These are phyloP conservation scores for Fragilaria crotonensis DNA, from an alignment of 108 stramenopile species.

Conservation along the genomic window DNA sequence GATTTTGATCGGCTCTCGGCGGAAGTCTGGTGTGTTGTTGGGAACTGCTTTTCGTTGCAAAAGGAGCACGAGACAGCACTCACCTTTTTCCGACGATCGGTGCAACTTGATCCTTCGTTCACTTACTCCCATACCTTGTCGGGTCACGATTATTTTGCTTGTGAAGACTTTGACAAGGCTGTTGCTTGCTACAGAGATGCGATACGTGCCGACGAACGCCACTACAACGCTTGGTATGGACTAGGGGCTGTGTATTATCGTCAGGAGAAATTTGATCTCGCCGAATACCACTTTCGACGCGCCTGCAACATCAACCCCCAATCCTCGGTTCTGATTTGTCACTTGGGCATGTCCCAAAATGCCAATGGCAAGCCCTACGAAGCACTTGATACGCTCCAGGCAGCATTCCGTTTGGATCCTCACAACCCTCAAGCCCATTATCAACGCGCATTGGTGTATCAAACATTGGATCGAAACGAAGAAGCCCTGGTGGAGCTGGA, in stretches of 20 bases:
- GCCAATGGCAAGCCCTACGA: constrained; percentile 83
- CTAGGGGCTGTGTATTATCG: constrained; percentile 95
- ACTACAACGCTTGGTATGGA: constrained; percentile 94
- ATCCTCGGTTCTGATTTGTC: constrained; percentile 86
- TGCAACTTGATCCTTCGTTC: constrained; percentile 85
- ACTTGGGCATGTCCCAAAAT: constrained; percentile 92
- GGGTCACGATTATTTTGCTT: constrained; percentile 95
- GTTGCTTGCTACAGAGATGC: constrained; percentile 87
- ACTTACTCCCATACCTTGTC: constrained; percentile 94
- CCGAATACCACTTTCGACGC: constrained; percentile 91
- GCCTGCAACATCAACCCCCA: constrained; percentile 86
- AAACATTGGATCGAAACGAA: constrained; percentile 75
- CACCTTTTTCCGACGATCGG: constrained; percentile 86
- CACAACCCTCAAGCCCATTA: constrained; percentile 93
- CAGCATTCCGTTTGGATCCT: constrained; percentile 79
- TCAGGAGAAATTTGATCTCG: constrained; percentile 94
- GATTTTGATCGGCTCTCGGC: constrained; percentile 82
- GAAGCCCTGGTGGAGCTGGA: constrained; percentile 87
- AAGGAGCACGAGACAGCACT: constrained; percentile 96
- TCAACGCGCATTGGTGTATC: constrained; percentile 90
- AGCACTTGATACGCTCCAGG: constrained; percentile 83
- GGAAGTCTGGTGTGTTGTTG: constrained; percentile 94
- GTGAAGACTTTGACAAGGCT: constrained; percentile 96
- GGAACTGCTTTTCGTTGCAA: constrained; percentile 95
- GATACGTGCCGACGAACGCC: constrained; percentile 78